These are phyloP conservation scores for Paramarasmius palmivorus DNA, from an alignment of 1,284 basidiomycete species.

Conservation along the genomic window DNA sequence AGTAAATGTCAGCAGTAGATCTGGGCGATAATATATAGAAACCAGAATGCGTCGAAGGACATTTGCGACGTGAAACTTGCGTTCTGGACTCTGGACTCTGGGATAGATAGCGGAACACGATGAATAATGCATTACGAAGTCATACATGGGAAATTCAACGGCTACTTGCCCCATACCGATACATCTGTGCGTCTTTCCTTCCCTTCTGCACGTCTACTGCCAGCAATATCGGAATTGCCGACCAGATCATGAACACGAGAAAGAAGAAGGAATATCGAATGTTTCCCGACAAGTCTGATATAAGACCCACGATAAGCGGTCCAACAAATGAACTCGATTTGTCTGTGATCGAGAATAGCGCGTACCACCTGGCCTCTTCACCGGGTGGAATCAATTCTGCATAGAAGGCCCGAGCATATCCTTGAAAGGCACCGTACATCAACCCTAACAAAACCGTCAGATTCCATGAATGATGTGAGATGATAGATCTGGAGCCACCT, in stretches of 20 bases:
- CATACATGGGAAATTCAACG: background rate
- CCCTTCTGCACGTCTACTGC: constrained; percentile 72
- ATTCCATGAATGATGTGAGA: too few relatives aligned
- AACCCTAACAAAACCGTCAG: constrained; percentile 40
- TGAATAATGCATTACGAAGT: background rate
- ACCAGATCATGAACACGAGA: constrained; percentile 77
- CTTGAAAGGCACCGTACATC: constrained; percentile 79
- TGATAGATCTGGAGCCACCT: too few relatives aligned
- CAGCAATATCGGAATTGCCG: constrained; percentile 75
- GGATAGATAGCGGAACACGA: too few relatives aligned
- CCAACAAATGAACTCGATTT: constrained; percentile 91
- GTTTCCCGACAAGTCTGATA: constrained; percentile 85
- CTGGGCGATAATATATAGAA: too few relatives aligned
- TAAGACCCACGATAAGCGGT: constrained; percentile 81
- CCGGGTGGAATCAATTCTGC: constrained; percentile 76
- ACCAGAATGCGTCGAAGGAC: too few relatives aligned
- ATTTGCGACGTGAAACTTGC: too few relatives aligned
- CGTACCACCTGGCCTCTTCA: constrained; percentile 82
- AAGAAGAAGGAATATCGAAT: constrained; percentile 91
- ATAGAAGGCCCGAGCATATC: constrained; percentile 79
- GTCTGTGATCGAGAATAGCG: constrained; percentile 86
- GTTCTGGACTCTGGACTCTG: too few relatives aligned
- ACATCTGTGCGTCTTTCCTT: constrained; percentile 62
- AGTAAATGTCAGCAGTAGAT: too few relatives aligned
- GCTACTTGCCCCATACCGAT: constrained; percentile 29